Base-by-base conservation (phyloP, 495 filamentous ascomycete genomes). In the Cryomyces minteri region DNA sequence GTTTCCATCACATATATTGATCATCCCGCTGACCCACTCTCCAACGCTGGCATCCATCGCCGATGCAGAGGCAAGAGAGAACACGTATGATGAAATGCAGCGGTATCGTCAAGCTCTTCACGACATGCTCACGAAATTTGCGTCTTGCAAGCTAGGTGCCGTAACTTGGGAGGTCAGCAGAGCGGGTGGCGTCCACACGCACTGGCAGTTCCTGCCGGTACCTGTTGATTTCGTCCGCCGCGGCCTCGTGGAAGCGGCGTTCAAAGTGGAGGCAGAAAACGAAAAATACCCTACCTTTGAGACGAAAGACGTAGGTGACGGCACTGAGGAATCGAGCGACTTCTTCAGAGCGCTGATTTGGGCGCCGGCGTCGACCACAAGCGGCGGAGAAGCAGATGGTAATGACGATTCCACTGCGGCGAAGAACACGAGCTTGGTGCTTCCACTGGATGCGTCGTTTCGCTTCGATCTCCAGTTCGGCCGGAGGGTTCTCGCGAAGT, bases 151-250 rank as follows among this genome's bases (percentile, higher is more conserved):
- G 47, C 68, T 93, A 4, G 88, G 87, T 30, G 72, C 81, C 6
- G 83, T 96, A 3, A 88, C 86, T 0, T 98, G 85, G 72, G 88
- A 95, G 63, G 79, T 98, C 51, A 84, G 76, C 54, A 75, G 86
- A 12, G 65, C 63, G 3, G 68, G 69, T 8, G 84, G 85, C 25
- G 79, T 95, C 43, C 90, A 98, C 57, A 68, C 73, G 0, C 90
- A 94, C 56, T 95, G 88, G 90, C 90, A 98, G 66, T 88, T 92
- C 54, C 67, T 95, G 31, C 88, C 90, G 2, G 70, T 93, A 0
- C 71, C 80, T 0, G 56, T 67, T 0, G 68, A 77, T 8, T 60
- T 83, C 25, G 68, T 93, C 37, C 58, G 56, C 7, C 71, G 74
- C 38, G 78, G 79, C 0, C 66, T 88, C 1, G 82, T 92, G 6